phyloP scores from a whole-genome alignment of 2,329 filamentous ascomycete species.

The Fusarium pininemorale region DNA sequence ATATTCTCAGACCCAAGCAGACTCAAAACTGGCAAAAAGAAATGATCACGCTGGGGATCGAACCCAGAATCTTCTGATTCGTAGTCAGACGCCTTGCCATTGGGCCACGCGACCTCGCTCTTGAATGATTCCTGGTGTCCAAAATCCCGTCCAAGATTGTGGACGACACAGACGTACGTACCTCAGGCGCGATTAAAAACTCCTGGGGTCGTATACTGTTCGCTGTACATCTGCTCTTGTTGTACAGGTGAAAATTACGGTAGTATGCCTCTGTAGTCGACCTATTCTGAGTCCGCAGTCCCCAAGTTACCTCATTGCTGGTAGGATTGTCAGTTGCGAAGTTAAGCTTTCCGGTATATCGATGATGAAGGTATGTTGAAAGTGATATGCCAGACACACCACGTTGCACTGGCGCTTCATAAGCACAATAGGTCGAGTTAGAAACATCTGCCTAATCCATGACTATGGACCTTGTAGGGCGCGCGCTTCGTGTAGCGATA shows the following conservation, averaged over 20 bases:
- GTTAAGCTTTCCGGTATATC: neutral
- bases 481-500: neutral
- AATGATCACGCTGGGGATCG: conserved; percentile 42
- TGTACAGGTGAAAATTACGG: neutral
- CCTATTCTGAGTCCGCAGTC: neutral
- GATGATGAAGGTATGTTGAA: neutral
- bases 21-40: conserved; percentile 1
- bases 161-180: neutral
- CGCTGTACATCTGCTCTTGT: neutral
- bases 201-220: neutral
- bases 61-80: conserved; percentile 48
- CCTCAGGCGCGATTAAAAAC: neutral
- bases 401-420: neutral
- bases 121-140: conserved; percentile 7
- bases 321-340: neutral
- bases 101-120: conserved; percentile 32
- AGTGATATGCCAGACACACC: neutral
- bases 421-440: neutral
- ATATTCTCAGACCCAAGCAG: neutral
- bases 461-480: neutral
- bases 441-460: neutral
- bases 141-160: neutral
- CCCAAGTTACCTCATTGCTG: neutral
- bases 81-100: conserved; percentile 47
- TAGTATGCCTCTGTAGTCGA: neutral